Evolutionary conservation across 164 flowering plant genomes (phyloP).

Genomic region (Aristolochia contorta): DNA sequence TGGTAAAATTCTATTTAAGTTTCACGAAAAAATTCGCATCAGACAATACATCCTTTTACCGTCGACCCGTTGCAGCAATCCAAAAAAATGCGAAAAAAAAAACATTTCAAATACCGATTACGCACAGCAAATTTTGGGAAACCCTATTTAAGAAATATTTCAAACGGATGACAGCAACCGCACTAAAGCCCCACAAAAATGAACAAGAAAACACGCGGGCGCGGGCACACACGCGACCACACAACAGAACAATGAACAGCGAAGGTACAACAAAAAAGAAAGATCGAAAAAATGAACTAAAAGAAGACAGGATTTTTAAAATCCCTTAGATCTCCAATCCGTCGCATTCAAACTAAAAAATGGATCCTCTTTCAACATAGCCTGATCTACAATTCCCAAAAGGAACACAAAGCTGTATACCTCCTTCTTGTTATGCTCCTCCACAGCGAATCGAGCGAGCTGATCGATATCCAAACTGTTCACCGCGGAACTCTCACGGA

Average conservation of each 20-base stretch:
- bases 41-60: too few species aligned
- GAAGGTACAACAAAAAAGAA: neutral
- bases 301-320: neutral
- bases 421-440: slow-evolving; percentile 65
- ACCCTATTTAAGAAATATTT: too few species aligned
- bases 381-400: neutral
- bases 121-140: too few species aligned
- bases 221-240: too few species aligned
- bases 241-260: too few species aligned
- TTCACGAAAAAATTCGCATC: neutral
- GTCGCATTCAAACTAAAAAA: neutral
- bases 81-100: neutral
- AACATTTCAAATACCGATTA: too few species aligned
- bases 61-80: neutral
- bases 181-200: too few species aligned
- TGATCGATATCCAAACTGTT: slow-evolving; percentile 22
- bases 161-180: too few species aligned
- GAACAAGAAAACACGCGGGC: too few species aligned
- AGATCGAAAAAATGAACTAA: neutral
- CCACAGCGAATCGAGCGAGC: slow-evolving; percentile 51
- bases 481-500: neutral
- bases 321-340: neutral
- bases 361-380: neutral
- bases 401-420: slow-evolving; percentile 6
- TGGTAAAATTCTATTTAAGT: too few species aligned